Conservation (phyloP, 73 alveolate genomes). For the Stentor roeselii region DNA sequence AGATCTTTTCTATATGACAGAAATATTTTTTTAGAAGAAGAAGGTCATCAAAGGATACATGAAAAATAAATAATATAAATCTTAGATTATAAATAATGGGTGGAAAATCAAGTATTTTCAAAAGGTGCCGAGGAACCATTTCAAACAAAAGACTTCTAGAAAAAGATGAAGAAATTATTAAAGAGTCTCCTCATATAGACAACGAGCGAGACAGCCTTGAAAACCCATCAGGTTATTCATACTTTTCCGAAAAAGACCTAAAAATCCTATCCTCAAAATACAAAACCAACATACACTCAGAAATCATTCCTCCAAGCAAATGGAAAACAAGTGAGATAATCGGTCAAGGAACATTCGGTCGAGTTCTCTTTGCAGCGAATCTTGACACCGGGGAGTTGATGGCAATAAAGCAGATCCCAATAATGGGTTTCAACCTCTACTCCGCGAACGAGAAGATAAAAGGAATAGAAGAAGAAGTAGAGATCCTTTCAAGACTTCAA, state of each 20-base stretch:
- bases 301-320: not conserved
- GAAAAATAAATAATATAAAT: no score
- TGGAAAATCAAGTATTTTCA: conserved; percentile 17
- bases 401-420: conserved; percentile 59
- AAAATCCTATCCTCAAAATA: not conserved
- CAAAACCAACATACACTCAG: not conserved
- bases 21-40: no score
- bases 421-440: conserved; percentile 28
- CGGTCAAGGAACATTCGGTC: conserved; percentile 80
- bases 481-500: conserved; percentile 54
- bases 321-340: conserved; percentile 33
- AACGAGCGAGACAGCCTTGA: not conserved
- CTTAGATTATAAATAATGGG: conserved; percentile 16
- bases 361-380: conserved; percentile 52
- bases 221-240: conserved; percentile 11
- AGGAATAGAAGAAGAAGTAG: conserved; percentile 64
- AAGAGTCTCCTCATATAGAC: not conserved
- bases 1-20: no score
- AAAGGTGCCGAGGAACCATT: not conserved
- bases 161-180: not conserved
- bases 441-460: conserved; percentile 51
- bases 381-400: conserved; percentile 50
- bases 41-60: no score
- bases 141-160: not conserved
- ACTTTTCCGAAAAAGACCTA: not conserved